phyloP scores from a whole-genome alignment of 2,329 filamentous ascomycete species.

The Alternaria rosae region DNA sequence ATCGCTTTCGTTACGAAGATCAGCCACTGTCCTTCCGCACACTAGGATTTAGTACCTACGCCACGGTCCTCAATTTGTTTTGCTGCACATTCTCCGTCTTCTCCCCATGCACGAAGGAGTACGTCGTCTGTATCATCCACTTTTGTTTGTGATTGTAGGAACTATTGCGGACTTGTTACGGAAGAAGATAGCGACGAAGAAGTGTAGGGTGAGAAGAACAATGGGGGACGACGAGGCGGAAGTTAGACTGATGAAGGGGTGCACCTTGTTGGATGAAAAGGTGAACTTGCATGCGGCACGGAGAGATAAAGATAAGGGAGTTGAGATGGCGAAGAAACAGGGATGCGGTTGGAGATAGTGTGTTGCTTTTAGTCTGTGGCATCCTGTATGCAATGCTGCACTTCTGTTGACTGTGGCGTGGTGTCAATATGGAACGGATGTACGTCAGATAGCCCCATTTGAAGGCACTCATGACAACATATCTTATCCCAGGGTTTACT shows the following conservation, averaged over 20 bases:
- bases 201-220: background rate
- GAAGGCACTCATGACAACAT: background rate
- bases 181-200: background rate
- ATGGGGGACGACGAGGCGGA: background rate
- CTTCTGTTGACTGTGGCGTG: background rate
- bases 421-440: background rate
- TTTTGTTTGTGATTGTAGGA: background rate
- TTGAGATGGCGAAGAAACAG: background rate
- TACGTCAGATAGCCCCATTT: background rate
- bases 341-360: background rate
- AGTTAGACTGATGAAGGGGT: background rate
- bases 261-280: background rate
- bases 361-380: background rate
- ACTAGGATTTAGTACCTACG: background rate
- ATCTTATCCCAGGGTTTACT: background rate
- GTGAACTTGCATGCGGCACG: background rate
- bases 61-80: background rate
- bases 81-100: rapidly evolving
- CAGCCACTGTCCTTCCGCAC: background rate
- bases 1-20: background rate
- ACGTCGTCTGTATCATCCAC: background rate
- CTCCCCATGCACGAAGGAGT: rapidly evolving
- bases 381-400: background rate
- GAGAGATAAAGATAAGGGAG: background rate
- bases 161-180: background rate